These are phyloP conservation scores for Prunus armeniaca DNA, from an alignment of 306 rosid species.

Conservation along the genomic window DNA sequence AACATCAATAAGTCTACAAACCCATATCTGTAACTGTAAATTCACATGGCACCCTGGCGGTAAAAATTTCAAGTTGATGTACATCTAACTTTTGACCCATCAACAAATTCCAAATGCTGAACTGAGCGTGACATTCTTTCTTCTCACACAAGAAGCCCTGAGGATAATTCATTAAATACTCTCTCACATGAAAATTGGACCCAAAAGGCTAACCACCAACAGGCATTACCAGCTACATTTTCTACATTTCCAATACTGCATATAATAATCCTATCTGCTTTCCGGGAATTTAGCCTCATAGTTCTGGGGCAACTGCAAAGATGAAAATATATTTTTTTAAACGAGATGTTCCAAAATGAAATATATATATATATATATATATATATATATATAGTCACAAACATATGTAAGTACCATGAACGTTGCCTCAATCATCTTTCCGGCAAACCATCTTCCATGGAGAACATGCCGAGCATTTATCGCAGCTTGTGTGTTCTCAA, in stretches of 20 bases:
- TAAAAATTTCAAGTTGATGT: background rate
- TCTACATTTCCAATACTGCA: background rate
- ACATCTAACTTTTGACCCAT: background rate
- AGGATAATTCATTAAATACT: background rate
- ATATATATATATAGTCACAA: background rate
- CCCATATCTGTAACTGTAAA: background rate
- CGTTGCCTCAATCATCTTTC: slow-evolving; percentile 89
- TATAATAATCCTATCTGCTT: slow-evolving; percentile 33
- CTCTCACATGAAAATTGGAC: background rate
- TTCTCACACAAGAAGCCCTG: background rate
- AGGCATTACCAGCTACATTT: background rate
- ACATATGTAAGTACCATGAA: slow-evolving; percentile 54
- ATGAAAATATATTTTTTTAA: slow-evolving; percentile 14
- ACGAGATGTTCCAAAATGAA: slow-evolving; percentile 6
- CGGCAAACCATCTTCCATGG: slow-evolving; percentile 99
- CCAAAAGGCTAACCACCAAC: background rate
- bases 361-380: background rate
- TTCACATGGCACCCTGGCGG: too few species aligned
- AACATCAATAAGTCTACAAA: slow-evolving; percentile 7
- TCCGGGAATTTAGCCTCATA: slow-evolving; percentile 66
- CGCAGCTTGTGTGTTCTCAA: slow-evolving; percentile 68
- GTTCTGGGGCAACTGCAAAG: slow-evolving; percentile 59
- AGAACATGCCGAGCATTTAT: slow-evolving; percentile 70
- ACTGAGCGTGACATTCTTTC: background rate
- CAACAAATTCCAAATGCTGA: background rate